Evolutionary conservation across 176 grass and related monocot genomes (phyloP), one percentile per base, ranked within the genome.

Genomic region (Oropetium thomaeum): DNA sequence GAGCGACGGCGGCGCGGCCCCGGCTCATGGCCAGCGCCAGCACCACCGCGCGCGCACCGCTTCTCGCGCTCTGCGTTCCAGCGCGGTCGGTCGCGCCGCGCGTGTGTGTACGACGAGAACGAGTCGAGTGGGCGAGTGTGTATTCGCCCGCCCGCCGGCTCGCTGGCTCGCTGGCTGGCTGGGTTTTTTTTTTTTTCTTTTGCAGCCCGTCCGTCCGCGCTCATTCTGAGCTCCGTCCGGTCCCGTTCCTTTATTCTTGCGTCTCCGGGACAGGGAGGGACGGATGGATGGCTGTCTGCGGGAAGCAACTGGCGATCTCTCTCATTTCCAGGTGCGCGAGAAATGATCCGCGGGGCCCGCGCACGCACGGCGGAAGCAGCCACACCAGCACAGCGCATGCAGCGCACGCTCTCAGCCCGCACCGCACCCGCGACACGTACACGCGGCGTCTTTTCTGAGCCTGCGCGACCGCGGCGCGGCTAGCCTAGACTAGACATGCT

Each of bases 11-110:
- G 67, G 48, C 67, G 79, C 65, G 9, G 79, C 65, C 58, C 49
- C 49, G 41, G 74, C 26, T 82, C 85, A 82, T 82, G 85, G 74
- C 84, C 73, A 58, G 75, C 74, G 67, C 81, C 66, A 32, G 70
- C 67, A 59, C 81, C 66, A 32, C 61, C 67, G 53, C 43, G 57
- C 73, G 41, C 63, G 16, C 71, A n/a, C 49, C 7, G 12, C 71
- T 1, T 16, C 19, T 25, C 22, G 5, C 38, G 8, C 26, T 74
- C 38, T 0, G 43, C 7, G 3, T 70, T 12, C 31, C 47, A 54
- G 48, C 5, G 55, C 17, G 26, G 3, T 4, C 6, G 49, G 5
- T n/a, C 34, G 53, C 72, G 57, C 28, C 57, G 40, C 58, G 26
- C 73, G 58, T 14, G n/a, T n/a, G n/a, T n/a, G n/a, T n/a, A n/a